Percentiles rank a stretch among this genome's conserved stretches.
Conservation (phyloP, 192 early-diverging fungal genomes). For the Coemansia sp. region DNA sequence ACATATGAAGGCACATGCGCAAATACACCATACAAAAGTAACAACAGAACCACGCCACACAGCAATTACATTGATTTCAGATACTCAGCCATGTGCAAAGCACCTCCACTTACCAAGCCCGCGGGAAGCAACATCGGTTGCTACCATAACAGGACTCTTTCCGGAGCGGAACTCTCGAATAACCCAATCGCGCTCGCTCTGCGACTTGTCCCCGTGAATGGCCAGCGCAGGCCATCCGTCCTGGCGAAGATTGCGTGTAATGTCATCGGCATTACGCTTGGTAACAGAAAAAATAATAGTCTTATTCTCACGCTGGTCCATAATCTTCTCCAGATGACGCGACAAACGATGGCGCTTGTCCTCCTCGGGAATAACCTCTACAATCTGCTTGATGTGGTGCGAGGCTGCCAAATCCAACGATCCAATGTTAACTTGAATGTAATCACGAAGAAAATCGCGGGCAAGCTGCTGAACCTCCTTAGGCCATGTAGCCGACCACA, state of each 20-base stretch:
- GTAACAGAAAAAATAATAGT: constrained; percentile 94
- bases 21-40: neutral
- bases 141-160: constrained; percentile 88
- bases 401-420: constrained; percentile 89
- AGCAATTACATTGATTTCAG: neutral
- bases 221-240: constrained; percentile 91
- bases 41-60: neutral
- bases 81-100: neutral
- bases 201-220: constrained; percentile 96
- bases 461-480: constrained; percentile 93
- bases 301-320: constrained; percentile 83
- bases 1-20: neutral
- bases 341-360: constrained; percentile 81
- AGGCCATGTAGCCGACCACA: constrained; percentile 99
- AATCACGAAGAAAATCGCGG: constrained; percentile 85
- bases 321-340: constrained; percentile 77
- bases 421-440: constrained; percentile 96
- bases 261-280: constrained; percentile 88
- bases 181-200: constrained; percentile 96
- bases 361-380: constrained; percentile 83
- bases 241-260: constrained; percentile 82
- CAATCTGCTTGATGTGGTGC: constrained; percentile 86
- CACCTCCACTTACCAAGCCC: constrained; percentile 78
- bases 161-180: constrained; percentile 89
- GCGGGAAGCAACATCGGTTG: constrained; percentile 97